Conservation (phyloP, 495 filamentous ascomycete species). For the Amphirosellinia nigrospora region DNA sequence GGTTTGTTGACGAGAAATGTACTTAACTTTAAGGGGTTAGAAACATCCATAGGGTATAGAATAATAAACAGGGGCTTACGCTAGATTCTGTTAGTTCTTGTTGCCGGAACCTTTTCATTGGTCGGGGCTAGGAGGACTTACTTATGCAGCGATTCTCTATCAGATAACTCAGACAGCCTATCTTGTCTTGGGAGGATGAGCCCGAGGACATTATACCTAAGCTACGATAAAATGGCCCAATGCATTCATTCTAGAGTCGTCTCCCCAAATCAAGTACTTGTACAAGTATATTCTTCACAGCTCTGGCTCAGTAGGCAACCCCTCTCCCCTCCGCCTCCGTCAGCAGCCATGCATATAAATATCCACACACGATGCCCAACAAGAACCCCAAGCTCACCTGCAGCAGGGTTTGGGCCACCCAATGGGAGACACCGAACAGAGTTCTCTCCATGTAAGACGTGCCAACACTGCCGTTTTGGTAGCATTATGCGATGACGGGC, state of each 20-base stretch:
- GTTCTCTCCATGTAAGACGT: constrained; percentile 14
- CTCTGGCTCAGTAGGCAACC: constrained; percentile 4
- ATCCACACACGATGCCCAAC: constrained; percentile 14
- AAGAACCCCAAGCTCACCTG: constrained; percentile 12
- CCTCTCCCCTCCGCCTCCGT: constrained; percentile 2
- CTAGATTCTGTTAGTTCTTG: too few relatives aligned
- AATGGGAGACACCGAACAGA: constrained; percentile 4
- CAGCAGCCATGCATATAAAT: constrained; percentile 9
- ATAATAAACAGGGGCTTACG: too few relatives aligned
- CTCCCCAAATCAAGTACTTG: neutral
- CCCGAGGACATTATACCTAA: neutral
- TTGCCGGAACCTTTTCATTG: too few relatives aligned
- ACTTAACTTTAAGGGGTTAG: too few relatives aligned
- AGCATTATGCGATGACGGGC: constrained; percentile 14
- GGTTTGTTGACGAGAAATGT: too few relatives aligned
- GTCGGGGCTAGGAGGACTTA: too few relatives aligned
- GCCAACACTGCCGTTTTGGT: constrained; percentile 15
- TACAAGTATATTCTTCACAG: neutral
- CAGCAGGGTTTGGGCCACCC: constrained; percentile 5
- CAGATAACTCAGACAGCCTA: too few relatives aligned
- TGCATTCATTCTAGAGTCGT: neutral
- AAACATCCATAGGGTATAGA: too few relatives aligned
- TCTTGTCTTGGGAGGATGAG: neutral
- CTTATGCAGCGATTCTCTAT: neutral
- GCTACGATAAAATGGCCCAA: neutral